phyloP scores from a whole-genome alignment of 768 basidiomycete genomes.

The Pleurotus giganteus region DNA sequence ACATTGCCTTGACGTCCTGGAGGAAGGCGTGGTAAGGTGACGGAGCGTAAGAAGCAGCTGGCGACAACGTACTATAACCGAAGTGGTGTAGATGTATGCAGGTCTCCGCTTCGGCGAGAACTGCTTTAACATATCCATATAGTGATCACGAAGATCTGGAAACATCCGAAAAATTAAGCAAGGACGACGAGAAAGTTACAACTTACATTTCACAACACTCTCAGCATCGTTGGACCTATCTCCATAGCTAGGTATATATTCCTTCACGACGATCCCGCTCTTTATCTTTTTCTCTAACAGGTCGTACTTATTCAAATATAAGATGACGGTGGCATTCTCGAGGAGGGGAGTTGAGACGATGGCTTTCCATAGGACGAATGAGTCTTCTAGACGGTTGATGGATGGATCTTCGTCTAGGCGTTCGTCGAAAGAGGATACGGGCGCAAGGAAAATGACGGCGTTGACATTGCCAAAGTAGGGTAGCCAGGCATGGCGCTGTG shows the following conservation, averaged over 20 bases:
- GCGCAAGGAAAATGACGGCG: constrained; percentile 79
- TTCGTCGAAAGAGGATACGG: constrained; percentile 80
- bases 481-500: constrained; percentile 72
- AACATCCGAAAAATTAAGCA: background rate
- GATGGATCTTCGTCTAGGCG: constrained; percentile 64
- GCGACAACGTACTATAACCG: constrained; percentile 54
- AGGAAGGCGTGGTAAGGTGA: no score
- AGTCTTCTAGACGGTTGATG: constrained; percentile 75
- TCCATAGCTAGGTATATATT: constrained; percentile 67
- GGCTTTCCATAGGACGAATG: constrained; percentile 67
- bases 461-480: constrained; percentile 80
- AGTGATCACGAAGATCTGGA: constrained; percentile 65
- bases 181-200: background rate
- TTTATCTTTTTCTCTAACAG: constrained; percentile 63
- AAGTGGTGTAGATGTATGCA: constrained; percentile 66
- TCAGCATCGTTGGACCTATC: constrained; percentile 66
- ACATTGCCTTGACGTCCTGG: constrained; percentile 66
- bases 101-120: constrained; percentile 53
- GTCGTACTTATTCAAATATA: constrained; percentile 71
- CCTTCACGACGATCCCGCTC: constrained; percentile 51
- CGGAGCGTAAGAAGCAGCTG: no score
- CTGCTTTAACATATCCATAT: constrained; percentile 61
- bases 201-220: constrained; percentile 62
- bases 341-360: constrained; percentile 67
- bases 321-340: constrained; percentile 54